Base-by-base conservation (phyloP, 306 rosid species). In the Pueraria montana region DNA sequence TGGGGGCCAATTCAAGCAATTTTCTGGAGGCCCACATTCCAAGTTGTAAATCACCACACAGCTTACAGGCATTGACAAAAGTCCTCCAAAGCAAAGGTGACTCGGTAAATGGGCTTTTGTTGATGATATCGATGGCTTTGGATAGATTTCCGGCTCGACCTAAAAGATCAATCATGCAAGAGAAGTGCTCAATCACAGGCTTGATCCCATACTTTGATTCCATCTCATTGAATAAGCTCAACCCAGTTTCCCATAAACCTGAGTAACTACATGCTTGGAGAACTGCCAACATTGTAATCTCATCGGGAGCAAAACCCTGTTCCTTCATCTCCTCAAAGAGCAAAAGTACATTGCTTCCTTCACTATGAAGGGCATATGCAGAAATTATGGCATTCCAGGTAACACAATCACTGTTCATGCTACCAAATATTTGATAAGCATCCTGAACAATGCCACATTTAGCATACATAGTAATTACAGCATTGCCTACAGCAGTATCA, bases 231-330 rank as follows among this genome's bases (percentile, higher is more conserved):
- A 89, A 89, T 74, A 89, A 76, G 86, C 74, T 5, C n/a, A 87
- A 27, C 53, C 92, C 90, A 43, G 21, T 84, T 65, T 76, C 84
- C 87, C 87, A 89, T 80, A 82, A 77, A 68, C 92, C 84, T 20
- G 87, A 79, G 69, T 87, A 87, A 80, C 82, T 82, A 86, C 88
- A 89, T 65, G 90, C 90, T 84, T 89, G 92, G 84, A 89, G 90
- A 46, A 87, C 74, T 52, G 87, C 77, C 87, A 89, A 82, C 9
- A 82, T 18, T 8, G 92, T 84, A 66, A 87, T 71, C 79, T 74
- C 87, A 82, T 86, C 90, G 42, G 93, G 88, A 70, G 65, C 18
- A 82, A 84, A 87, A 48, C 8, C 38, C 40, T 82, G 63, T 72
- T 79, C 74, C 84, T 72, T 84, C 93, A 84, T 87, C 12, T 80